phyloP scores from a whole-genome alignment of 176 grass and related monocot species.

The Triticum turgidum region DNA sequence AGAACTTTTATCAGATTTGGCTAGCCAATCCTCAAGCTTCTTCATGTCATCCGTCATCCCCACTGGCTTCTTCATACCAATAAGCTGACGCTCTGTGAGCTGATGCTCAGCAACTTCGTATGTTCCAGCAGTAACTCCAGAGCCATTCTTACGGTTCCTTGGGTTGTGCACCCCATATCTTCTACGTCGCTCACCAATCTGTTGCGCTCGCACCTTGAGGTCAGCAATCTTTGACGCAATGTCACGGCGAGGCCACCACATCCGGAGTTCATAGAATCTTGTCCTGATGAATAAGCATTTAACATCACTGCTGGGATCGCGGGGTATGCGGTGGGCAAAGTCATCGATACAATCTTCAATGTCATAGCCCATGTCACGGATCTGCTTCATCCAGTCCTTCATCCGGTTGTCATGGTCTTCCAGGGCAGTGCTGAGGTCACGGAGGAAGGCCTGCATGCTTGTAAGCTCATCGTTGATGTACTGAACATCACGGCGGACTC shows the following conservation, averaged over 20 bases:
- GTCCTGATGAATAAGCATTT: not conserved
- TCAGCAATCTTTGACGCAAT: not conserved
- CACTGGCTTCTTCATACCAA: not conserved
- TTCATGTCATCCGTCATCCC: not conserved
- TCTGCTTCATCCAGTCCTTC: conserved; percentile 15
- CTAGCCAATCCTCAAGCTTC: not conserved
- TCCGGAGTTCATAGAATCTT: not conserved
- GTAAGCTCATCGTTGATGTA: not conserved
- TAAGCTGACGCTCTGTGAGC: not conserved
- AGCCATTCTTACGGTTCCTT: not conserved
- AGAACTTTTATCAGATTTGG: too few relatives aligned
- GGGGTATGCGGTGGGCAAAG: not conserved
- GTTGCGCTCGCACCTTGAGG: not conserved
- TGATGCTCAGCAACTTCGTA: not conserved
- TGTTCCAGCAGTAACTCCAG: not conserved
- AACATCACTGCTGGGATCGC: not conserved
- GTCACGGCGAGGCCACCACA: not conserved
- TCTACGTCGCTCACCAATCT: not conserved
- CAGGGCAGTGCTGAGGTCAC: not conserved
- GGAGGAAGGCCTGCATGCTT: conserved; percentile 8
- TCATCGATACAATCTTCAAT: not conserved
- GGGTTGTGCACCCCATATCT: not conserved
- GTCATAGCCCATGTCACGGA: not conserved
- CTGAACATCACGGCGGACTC: not conserved
- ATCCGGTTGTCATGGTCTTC: not conserved